Conservation (phyloP, 2,329 filamentous ascomycete genomes). For the Pyrenophora tritici-repentis region DNA sequence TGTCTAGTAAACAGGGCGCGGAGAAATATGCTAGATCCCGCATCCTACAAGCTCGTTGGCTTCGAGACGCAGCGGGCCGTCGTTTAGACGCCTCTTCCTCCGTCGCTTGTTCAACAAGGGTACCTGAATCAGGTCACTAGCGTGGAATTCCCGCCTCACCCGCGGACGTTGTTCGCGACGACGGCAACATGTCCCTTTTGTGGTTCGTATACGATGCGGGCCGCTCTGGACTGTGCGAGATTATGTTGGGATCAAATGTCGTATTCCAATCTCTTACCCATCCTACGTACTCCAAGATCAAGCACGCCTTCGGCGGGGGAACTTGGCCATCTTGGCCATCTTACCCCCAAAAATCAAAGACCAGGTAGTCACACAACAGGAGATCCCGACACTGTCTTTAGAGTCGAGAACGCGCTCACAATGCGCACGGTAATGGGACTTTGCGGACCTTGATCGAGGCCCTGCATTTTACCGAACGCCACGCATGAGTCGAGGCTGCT, state of each 20-base stretch:
- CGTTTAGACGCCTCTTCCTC: not conserved
- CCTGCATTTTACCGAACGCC: not conserved
- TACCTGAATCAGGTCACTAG: not conserved
- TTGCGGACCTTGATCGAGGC: not conserved
- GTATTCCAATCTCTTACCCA: not conserved
- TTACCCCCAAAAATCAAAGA: too few species aligned
- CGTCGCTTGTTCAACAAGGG: not conserved
- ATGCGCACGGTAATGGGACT: not conserved
- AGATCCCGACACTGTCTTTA: too few species aligned
- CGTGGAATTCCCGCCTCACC: constrained; percentile 1
- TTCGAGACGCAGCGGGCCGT: not conserved
- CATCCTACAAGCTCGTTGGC: not conserved
- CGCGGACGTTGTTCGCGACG: constrained; percentile 2
- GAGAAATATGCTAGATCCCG: too few species aligned
- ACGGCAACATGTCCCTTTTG: constrained; percentile 10
- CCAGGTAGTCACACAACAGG: too few species aligned
- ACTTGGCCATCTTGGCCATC: too few species aligned
- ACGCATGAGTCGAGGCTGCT: not conserved
- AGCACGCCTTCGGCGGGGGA: too few species aligned
- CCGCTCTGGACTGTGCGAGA: constrained; percentile 11
- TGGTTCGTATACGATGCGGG: constrained; percentile 11
- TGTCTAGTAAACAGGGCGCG: too few species aligned
- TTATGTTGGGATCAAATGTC: constrained; percentile 10
- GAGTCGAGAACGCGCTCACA: too few species aligned
- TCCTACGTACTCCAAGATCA: too few species aligned